A percentile compares a stretch with the other conserved stretches of the same genome.
Evolutionary conservation across 208 protist species (phyloP).

Genomic region (Trypanosoma platydactyli): DNA sequence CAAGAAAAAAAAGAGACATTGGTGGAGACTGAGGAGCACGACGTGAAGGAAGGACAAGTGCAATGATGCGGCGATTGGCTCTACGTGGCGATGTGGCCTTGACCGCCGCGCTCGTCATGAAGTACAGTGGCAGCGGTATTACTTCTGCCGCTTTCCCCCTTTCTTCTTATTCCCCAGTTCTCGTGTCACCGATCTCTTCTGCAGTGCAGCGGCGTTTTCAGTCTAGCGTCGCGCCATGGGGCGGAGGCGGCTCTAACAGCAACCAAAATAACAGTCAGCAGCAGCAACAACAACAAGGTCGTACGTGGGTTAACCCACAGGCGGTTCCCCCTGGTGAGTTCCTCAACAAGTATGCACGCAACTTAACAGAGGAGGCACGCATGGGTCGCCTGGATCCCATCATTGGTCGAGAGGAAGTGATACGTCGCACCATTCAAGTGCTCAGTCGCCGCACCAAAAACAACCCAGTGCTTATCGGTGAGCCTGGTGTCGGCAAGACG

Average conservation of each 20-base stretch:
- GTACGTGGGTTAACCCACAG: constrained; percentile 86
- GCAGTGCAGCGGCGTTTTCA: constrained; percentile 28
- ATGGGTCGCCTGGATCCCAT: constrained; percentile 97
- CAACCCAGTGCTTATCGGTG: constrained; percentile 99
- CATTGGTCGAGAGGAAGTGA: constrained; percentile 99
- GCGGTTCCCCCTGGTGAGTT: constrained; percentile 86
- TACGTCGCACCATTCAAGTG: constrained; percentile 97
- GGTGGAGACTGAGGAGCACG: neutral
- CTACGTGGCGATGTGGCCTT: constrained; percentile 5
- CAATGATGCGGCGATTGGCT: constrained; percentile 34
- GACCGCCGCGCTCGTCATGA: neutral
- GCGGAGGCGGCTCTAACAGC: neutral
- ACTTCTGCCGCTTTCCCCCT: too few relatives aligned
- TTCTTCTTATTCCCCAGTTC: neutral
- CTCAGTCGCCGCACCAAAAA: constrained; percentile 99
- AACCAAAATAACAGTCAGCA: constrained; percentile 38
- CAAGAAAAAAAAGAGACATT: neutral
- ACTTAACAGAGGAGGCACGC: constrained; percentile 93
- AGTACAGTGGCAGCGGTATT: too few relatives aligned
- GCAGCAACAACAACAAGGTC: too few relatives aligned
- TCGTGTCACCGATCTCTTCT: neutral
- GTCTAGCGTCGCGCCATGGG: constrained; percentile 66
- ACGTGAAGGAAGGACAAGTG: constrained; percentile 3
- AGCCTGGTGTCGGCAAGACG: constrained; percentile 95
- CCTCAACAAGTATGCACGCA: constrained; percentile 96